Evolutionary conservation across 2,329 filamentous ascomycete genomes (phyloP).

Genomic region (Botrytis byssoidea): DNA sequence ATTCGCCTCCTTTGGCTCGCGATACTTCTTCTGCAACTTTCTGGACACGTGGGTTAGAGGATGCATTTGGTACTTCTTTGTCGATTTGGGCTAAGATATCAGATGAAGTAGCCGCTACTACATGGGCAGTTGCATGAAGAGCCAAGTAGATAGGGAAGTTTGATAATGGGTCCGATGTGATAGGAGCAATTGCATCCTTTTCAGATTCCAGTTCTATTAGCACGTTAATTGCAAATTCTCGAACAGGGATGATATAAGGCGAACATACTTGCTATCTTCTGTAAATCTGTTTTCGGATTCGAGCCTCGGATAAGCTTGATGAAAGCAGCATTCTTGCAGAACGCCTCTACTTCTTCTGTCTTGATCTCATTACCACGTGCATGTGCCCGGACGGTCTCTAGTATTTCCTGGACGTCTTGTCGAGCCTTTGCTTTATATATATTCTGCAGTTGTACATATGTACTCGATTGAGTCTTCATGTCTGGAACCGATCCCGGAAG

Average conservation of each 20-base stretch:
- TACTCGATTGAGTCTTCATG: constrained; percentile 92
- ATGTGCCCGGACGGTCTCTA: constrained; percentile 57
- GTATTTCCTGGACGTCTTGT: constrained; percentile 72
- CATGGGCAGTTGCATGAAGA: constrained; percentile 54
- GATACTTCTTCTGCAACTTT: constrained; percentile 65
- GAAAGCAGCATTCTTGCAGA: constrained; percentile 93
- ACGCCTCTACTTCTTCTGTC: constrained; percentile 76
- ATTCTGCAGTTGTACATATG: constrained; percentile 88
- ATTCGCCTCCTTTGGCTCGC: constrained; percentile 76
- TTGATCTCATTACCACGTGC: constrained; percentile 56
- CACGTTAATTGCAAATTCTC: constrained; percentile 31
- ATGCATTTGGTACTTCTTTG: constrained; percentile 48
- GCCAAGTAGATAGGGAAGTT: constrained; percentile 69
- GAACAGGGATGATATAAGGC: not conserved
- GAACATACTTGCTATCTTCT: constrained; percentile 33
- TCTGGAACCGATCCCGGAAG: constrained; percentile 86
- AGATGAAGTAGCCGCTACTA: constrained; percentile 46
- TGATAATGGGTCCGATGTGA: constrained; percentile 46
- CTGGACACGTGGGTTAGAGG: constrained; percentile 49
- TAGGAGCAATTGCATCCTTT: constrained; percentile 52
- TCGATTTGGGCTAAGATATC: constrained; percentile 53
- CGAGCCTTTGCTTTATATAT: constrained; percentile 90
- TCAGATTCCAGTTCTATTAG: constrained; percentile 52
- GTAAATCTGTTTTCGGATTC: constrained; percentile 26
- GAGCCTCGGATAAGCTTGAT: constrained; percentile 74